Evolutionary conservation across 1,139 yeast genomes (phyloP), one percentile per base, ranked within the genome.

Genomic region (Kodamaea ohmeri): DNA sequence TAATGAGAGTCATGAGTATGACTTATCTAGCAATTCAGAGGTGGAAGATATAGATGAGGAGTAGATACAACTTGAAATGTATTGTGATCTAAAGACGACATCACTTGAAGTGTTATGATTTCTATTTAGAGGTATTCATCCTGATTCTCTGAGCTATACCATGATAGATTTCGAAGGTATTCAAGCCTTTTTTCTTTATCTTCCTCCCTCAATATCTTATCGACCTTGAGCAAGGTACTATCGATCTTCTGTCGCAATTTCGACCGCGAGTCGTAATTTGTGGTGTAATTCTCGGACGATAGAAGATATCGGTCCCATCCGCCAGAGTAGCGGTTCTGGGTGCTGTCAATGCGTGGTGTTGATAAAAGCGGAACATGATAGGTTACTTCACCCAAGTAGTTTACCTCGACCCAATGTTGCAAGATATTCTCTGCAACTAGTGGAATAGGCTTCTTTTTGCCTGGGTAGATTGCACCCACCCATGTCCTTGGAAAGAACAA

Each of bases 281-380:
- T 39, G 3, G 41, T 38, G 37, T 60, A 60, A 19, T 44, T 43
- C 39, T 61, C 66, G 7, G 37, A 33, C 11, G 45, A 39, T 19
- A 49, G 47, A 6, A 61, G 53, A 39, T 43, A 49, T 19, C 46
- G 45, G 34, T 51, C 46, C 63, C 62, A 58, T 4, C 27, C 40
- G 8, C 25, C 25, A 2, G 24, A 9, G 26, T 32, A 32, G 25
- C 39, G 44, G 38, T 44, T 53, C 38, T 53, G 45, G 34, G 49
- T 51, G 38, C 56, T 54, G 34, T 58, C 65, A 4, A 61, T 43
- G 6, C 47, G 49, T 0, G 70, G 70, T 1, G 71, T 57, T 2
- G 61, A 50, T 20, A 65, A 42, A 2, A 65, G 35, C 0, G 71
- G 70, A 12, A 65, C 42, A 42, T 65, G 71, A 19, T 55, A 39